A percentile compares a stretch with the other conserved stretches of the same genome.
Evolutionary conservation across 2,329 filamentous ascomycete genomes (phyloP).

Genomic region (Dothidotthia symphoricarpi): DNA sequence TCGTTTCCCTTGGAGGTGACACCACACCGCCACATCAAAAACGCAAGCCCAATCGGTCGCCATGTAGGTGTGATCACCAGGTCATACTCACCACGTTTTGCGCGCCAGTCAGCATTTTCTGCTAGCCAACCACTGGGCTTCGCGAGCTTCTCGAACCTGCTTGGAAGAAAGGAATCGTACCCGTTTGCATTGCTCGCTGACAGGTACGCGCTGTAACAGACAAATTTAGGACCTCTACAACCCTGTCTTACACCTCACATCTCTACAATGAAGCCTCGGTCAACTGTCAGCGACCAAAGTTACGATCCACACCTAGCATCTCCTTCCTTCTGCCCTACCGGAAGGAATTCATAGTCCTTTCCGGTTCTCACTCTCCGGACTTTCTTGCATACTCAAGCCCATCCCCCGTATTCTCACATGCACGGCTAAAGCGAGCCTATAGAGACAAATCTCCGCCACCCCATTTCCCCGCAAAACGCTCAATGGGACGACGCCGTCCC

Average conservation of each 20-base stretch:
- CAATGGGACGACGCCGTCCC: too few relatives aligned
- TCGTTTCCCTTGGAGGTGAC: neutral
- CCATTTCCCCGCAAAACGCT: too few relatives aligned
- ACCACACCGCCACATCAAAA: slow-evolving; percentile 24
- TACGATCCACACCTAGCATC: slow-evolving; percentile 27
- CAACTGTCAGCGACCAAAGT: slow-evolving; percentile 6
- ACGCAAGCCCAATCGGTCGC: slow-evolving; percentile 14
- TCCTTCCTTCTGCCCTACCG: slow-evolving; percentile 9
- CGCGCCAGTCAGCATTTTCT: slow-evolving; percentile 8
- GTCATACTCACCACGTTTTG: slow-evolving; percentile 22
- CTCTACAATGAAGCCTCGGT: too few relatives aligned
- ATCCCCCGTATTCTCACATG: too few relatives aligned
- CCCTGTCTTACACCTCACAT: too few relatives aligned
- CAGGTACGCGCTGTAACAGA: neutral
- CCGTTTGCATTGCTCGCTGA: slow-evolving; percentile 14
- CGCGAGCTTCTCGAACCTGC: slow-evolving; percentile 32
- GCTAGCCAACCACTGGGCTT: slow-evolving; percentile 8
- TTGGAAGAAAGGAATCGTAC: slow-evolving; percentile 26
- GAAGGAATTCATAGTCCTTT: slow-evolving; percentile 5
- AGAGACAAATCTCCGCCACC: too few relatives aligned
- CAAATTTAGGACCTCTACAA: too few relatives aligned
- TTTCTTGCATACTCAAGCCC: neutral
- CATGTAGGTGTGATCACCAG: slow-evolving; percentile 16
- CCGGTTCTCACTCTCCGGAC: slow-evolving; percentile 6
- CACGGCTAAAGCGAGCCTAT: too few relatives aligned